Base-by-base conservation (phyloP, 2,329 filamentous ascomycete genomes). In the Magnaporthiopsis rhizophila region DNA sequence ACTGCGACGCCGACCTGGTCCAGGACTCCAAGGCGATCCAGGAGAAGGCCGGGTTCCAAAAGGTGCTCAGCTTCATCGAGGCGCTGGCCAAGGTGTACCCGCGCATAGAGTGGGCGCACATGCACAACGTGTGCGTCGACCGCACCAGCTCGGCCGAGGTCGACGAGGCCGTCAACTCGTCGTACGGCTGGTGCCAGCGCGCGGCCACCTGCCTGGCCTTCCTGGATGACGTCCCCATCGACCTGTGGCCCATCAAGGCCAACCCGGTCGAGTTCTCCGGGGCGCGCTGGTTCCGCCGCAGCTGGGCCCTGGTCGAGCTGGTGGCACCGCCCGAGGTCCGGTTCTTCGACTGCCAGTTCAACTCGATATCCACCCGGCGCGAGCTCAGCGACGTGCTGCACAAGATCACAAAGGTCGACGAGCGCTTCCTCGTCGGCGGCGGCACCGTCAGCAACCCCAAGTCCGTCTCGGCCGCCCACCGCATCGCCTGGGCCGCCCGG, bases 401-500 rank as follows among this genome's bases (percentile, higher is more conserved):
- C 58, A n/a, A 21, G 30, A 60, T 60, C 58, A 36, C 58, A 3
- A 28, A 36, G 58, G 32, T 60, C 30, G 58, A 60, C 26, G 58
- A 32, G 58, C 24, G 57, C 24, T 58, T 28, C 57, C 57, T 58
- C n/a, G 30, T 24, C 5, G 15, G 57, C 57, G 13, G 1, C 24
- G 4, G 24, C 5, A 18, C 26, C 57, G 13, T 0, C 24, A 8
- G 24, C 57, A 15, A 58, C 57, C 57, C 28, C 28, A 32, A 58
- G 15, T 32, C 28, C 57, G 57, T 58, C 57, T 58, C 24, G 7
- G 28, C 24, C 24, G 57, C 57, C 4, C 57, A 58, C 11, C 12
- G 24, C 4, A 59, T 66, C 63, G 63, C 38, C 7, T 66, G 65
- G 65, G 65, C 65, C 3, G 63, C 65, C 21, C 57, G 32, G 15